phyloP scores from a whole-genome alignment of 805 yeast species.

The Kazachstania martiniae region DNA sequence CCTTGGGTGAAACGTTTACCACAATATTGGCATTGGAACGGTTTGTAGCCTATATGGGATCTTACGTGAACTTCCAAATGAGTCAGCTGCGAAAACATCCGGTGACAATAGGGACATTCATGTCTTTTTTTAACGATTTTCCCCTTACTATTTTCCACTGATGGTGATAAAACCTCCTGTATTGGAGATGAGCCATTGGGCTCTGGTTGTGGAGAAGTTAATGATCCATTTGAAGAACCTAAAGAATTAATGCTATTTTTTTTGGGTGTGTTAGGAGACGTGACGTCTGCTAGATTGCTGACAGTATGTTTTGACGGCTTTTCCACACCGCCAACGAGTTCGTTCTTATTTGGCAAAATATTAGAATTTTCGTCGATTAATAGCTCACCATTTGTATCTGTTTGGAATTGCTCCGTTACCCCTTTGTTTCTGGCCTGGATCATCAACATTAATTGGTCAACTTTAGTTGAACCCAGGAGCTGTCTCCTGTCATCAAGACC shows the following conservation, averaged over 20 bases:
- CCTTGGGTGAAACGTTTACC: conserved; percentile 81
- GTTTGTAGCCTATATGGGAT: conserved; percentile 79
- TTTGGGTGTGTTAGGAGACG: background rate
- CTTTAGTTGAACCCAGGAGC: conserved; percentile 73
- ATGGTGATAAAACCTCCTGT: background rate
- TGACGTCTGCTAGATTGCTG: too few species aligned
- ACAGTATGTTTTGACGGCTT: conserved; percentile 35
- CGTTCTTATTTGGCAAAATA: conserved; percentile 47
- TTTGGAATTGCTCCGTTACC: conserved; percentile 49
- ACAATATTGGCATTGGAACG: conserved; percentile 70
- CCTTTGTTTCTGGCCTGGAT: conserved; percentile 83
- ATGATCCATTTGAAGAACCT: too few species aligned
- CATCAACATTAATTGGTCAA: conserved; percentile 83
- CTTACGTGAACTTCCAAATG: conserved; percentile 84
- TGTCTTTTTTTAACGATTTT: conserved; percentile 23
- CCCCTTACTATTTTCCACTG: too few species aligned
- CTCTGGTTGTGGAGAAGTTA: too few species aligned
- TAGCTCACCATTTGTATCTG: conserved; percentile 60
- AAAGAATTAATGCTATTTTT: background rate
- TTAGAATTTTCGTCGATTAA: conserved; percentile 38
- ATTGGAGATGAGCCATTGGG: too few species aligned
- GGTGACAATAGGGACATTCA: conserved; percentile 68
- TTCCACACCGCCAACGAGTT: conserved; percentile 71
- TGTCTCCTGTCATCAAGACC: conserved; percentile 38
- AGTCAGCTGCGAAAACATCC: conserved; percentile 79